Conservation (phyloP, 208 protist species). For the Crithidia expoeki region DNA sequence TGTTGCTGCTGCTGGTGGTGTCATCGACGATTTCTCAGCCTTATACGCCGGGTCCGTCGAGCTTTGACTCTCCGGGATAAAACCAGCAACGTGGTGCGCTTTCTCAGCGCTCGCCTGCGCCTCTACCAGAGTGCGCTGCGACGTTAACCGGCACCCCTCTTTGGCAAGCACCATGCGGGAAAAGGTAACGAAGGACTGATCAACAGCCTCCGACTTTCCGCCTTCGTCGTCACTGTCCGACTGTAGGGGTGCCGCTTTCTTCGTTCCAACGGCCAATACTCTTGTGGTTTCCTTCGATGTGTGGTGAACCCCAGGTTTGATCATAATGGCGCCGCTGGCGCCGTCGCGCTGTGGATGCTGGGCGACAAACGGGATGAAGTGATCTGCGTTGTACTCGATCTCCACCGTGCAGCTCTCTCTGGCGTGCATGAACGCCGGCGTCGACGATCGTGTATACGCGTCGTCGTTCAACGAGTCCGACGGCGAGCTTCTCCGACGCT, state of each 20-base stretch:
- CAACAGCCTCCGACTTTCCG: slow-evolving; percentile 8
- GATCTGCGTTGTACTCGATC: slow-evolving; percentile 23
- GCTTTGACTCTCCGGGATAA: background rate
- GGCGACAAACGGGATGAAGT: slow-evolving; percentile 15
- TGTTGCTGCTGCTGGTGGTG: background rate
- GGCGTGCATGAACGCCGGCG: background rate
- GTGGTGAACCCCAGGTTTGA: slow-evolving; percentile 1
- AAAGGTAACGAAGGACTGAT: slow-evolving; percentile 31
- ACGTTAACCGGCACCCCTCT: background rate
- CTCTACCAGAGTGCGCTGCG: background rate
- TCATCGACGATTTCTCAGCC: background rate
- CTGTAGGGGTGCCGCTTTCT: background rate
- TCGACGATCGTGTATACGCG: background rate
- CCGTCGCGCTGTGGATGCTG: slow-evolving; percentile 10
- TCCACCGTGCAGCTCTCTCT: slow-evolving; percentile 29
- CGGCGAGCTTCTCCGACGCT: background rate
- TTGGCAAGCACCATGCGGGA: slow-evolving; percentile 34
- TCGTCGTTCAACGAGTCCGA: slow-evolving; percentile 3
- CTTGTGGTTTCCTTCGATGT: background rate
- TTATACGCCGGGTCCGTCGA: background rate
- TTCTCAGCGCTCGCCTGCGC: background rate
- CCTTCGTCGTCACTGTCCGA: slow-evolving; percentile 13
- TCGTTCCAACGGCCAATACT: too few relatives aligned
- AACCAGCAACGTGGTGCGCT: background rate
- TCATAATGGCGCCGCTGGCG: slow-evolving; percentile 3